These are phyloP conservation scores for Plectranthus barbatus DNA, from an alignment of 257 asterid genomes.

Conservation along the genomic window DNA sequence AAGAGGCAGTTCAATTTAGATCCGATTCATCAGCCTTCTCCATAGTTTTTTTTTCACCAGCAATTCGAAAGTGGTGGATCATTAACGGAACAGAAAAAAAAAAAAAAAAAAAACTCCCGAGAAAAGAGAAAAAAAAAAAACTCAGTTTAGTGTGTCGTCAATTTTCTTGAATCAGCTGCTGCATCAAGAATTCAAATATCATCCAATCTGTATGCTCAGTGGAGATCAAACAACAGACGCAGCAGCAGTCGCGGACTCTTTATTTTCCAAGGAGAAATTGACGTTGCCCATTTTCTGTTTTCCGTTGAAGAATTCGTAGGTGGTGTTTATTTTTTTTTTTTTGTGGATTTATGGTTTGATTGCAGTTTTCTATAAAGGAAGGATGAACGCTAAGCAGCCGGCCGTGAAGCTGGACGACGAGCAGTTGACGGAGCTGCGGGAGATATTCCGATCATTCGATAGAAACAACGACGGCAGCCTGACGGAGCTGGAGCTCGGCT, in stretches of 20 bases:
- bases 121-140: neutral
- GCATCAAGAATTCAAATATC: slow-evolving; percentile 1
- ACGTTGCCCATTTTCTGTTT: too few relatives aligned
- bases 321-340: neutral
- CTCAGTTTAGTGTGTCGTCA: neutral
- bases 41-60: neutral
- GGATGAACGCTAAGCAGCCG: slow-evolving; percentile 40
- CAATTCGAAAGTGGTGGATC: slow-evolving; percentile 38
- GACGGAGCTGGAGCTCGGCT: slow-evolving; percentile 85
- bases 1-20: neutral
- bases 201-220: neutral
- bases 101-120: neutral
- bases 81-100: neutral
- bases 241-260: neutral
- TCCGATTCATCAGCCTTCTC: slow-evolving; percentile 25
- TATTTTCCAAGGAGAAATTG: neutral
- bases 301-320: neutral
- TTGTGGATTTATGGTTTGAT: neutral
- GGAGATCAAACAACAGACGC: neutral
- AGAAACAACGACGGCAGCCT: slow-evolving; percentile 87
- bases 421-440: slow-evolving; percentile 77
- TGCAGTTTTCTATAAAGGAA: neutral
- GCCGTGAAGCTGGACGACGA: slow-evolving; percentile 62
- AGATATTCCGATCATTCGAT: slow-evolving; percentile 85
- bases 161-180: slow-evolving; percentile 14